These are phyloP conservation scores for Apophysomyces elegans DNA, from an alignment of 371 early-diverging fungal species.

Conservation along the genomic window DNA sequence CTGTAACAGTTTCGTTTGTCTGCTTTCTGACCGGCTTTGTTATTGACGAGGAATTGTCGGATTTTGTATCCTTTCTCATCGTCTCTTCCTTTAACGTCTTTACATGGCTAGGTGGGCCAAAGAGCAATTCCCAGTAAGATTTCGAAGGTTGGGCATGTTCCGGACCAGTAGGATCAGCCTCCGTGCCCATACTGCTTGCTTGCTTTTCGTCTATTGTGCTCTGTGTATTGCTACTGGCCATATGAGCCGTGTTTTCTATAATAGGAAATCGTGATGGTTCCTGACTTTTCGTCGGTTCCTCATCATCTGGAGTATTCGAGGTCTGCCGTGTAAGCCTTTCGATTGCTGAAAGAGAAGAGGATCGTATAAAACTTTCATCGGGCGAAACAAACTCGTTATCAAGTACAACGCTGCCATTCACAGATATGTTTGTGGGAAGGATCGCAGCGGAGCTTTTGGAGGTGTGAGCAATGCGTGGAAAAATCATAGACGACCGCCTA, in stretches of 20 bases:
- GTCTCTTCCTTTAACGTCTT: neutral
- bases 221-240: neutral
- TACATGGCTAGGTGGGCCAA: slow-evolving; percentile 5
- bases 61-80: neutral
- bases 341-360: neutral
- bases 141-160: neutral
- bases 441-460: neutral
- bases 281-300: neutral
- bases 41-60: neutral
- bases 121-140: slow-evolving; percentile 23
- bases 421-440: neutral
- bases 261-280: neutral
- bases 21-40: no score
- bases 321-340: neutral
- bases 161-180: neutral
- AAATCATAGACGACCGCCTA: slow-evolving; percentile 15
- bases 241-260: neutral
- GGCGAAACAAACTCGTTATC: neutral
- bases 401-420: slow-evolving; percentile 3
- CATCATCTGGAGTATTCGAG: neutral
- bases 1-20: no score
- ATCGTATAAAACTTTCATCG: neutral
- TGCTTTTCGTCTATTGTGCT: neutral
- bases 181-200: neutral
- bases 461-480: slow-evolving; percentile 14